Base-by-base conservation (phyloP, 2,329 filamentous ascomycete species). In the Laburnicola sp. region DNA sequence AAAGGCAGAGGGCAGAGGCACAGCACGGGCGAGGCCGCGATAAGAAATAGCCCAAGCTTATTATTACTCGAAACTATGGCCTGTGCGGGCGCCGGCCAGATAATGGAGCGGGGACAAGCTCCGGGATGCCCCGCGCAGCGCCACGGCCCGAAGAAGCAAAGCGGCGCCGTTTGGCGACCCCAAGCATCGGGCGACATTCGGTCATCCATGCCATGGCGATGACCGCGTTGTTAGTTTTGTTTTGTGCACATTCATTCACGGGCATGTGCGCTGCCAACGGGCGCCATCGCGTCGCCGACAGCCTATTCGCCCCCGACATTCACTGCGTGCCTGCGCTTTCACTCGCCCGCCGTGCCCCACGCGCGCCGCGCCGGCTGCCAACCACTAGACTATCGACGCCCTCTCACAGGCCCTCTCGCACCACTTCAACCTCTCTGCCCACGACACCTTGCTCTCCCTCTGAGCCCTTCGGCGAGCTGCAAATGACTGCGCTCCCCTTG, bases 31-130 rank as follows among this genome's bases (percentile, higher is more conserved):
- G 43, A 7, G 7, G 43, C 10, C 26, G 43, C 34, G 43, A 45
- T 45, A 45, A 45, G 43, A 36, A 28, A 10, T 30, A 30, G 6
- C 28, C 28, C 8, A 7, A 6, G 25, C 38, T 37, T 45, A 45
- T n/a, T n/a, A n/a, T n/a, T n/a, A n/a, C 43, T 45, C 43, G 43
- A 45, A 45, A 45, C 43, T 37, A 45, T 45, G n/a, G 39, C 16
- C n/a, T 7, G 26, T n/a, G 32, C 16, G 27, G 34, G 32, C 34
- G 43, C 25, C 43, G 43, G 25, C 42, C 25, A 34, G 22, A 25
- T 9, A 26, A 8, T 8, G 26, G 38, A n/a, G 32, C 11, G 42
- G 30, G 43, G 37, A 37, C n/a, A 8, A 4, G 32, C 3, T 32
- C 43, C 36, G 28, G 43, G 43, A 8, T 5, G 22, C 26, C 34